These are phyloP conservation scores for Yamadazyma dendronema DNA, from an alignment of 1,139 yeast species.

Conservation along the genomic window DNA sequence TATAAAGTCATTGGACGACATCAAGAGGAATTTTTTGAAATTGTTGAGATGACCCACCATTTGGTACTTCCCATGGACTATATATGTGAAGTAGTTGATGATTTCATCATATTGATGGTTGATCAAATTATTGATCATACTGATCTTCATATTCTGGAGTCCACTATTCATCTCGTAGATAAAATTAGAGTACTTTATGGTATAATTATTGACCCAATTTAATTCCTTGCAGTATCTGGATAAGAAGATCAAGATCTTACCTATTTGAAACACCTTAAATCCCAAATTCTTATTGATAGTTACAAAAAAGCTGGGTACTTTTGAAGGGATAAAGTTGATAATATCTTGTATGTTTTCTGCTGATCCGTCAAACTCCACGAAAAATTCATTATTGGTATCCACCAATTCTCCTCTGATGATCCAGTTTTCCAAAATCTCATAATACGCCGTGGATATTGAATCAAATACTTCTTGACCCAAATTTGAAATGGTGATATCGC, in stretches of 20 bases:
- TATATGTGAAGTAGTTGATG: conserved; percentile 48
- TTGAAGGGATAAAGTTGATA: conserved; percentile 31
- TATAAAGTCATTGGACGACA: conserved; percentile 78
- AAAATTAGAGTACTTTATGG: conserved; percentile 34
- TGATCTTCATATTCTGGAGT: conserved; percentile 29
- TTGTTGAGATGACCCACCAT: conserved; percentile 54
- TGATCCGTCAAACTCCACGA: conserved; percentile 44
- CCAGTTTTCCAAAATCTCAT: conserved; percentile 65
- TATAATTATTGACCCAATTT: conserved; percentile 38
- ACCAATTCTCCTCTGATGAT: conserved; percentile 62
- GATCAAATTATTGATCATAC: conserved; percentile 33
- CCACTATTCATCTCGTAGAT: conserved; percentile 30
- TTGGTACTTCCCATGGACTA: conserved; percentile 50
- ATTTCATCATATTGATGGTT: conserved; percentile 57
- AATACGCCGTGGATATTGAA: conserved; percentile 59
- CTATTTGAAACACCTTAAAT: conserved; percentile 65
- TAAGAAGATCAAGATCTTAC: conserved; percentile 72
- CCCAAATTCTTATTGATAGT: conserved; percentile 39
- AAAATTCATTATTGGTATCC: conserved; percentile 64
- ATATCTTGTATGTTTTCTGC: conserved; percentile 37
- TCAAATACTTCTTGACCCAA: conserved; percentile 47
- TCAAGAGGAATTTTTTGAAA: conserved; percentile 64
- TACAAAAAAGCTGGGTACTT: conserved; percentile 61
- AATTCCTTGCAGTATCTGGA: conserved; percentile 56
- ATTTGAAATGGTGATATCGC: conserved; percentile 53